Percentiles rank a stretch among this genome's conserved stretches.
phyloP scores from a whole-genome alignment of 371 early-diverging fungal genomes.

The Mucor indicus region DNA sequence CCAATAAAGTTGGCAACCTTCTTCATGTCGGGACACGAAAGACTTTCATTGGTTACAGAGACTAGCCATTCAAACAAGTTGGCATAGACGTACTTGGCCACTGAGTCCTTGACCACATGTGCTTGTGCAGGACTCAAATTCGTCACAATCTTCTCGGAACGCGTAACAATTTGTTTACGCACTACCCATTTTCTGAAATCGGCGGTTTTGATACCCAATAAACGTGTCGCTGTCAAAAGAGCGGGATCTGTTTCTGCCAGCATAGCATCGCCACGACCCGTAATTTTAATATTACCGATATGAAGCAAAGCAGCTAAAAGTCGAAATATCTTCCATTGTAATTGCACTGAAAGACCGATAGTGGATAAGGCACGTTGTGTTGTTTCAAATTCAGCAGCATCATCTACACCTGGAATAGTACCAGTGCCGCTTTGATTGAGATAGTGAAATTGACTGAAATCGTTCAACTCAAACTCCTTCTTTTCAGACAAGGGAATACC shows the following conservation, averaged over 20 bases:
- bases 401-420: constrained; percentile 83
- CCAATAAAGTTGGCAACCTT: constrained; percentile 77
- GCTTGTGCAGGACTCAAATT: constrained; percentile 77
- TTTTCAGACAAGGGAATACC: constrained; percentile 83
- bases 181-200: constrained; percentile 91
- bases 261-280: constrained; percentile 68
- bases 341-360: constrained; percentile 80
- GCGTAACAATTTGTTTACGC: constrained; percentile 86
- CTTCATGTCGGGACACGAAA: constrained; percentile 55
- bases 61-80: constrained; percentile 95
- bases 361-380: constrained; percentile 85
- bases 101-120: constrained; percentile 81
- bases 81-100: constrained; percentile 93
- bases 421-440: constrained; percentile 83
- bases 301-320: constrained; percentile 88
- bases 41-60: constrained; percentile 73
- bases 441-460: constrained; percentile 76
- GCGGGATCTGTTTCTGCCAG: constrained; percentile 76
- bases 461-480: constrained; percentile 73
- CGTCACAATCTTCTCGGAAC: constrained; percentile 86
- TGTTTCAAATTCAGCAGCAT: constrained; percentile 84
- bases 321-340: constrained; percentile 89
- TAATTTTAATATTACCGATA: constrained; percentile 87
- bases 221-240: constrained; percentile 57
- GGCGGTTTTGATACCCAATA: constrained; percentile 71